Evolutionary conservation across 805 yeast genomes (phyloP).

Genomic region (Pichia eremophila): DNA sequence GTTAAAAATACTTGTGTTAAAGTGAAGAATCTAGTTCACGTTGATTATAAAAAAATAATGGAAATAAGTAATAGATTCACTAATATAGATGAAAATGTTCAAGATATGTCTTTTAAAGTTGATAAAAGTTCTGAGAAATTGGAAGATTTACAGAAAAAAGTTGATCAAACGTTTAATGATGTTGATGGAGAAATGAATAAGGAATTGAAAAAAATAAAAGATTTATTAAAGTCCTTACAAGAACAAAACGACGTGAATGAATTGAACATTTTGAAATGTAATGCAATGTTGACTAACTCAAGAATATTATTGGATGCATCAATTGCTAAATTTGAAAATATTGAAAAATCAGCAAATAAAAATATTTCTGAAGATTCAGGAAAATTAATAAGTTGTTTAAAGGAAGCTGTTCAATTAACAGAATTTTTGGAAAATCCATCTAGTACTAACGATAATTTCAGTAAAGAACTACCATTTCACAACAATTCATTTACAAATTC

Average conservation of each 20-base stretch:
- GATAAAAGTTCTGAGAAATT: neutral
- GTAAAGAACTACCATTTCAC: conserved; percentile 7
- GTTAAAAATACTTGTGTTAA: conserved; percentile 1
- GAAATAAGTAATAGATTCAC: neutral
- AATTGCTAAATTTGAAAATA: conserved; percentile 18
- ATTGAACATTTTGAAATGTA: conserved; percentile 20
- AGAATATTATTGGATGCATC: conserved; percentile 23
- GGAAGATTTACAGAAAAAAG: neutral
- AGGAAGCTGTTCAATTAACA: conserved; percentile 12
- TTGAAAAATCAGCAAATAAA: conserved; percentile 4
- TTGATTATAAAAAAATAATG: neutral
- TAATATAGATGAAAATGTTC: neutral
- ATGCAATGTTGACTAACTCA: conserved; percentile 17
- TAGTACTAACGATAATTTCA: neutral
- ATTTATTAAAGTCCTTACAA: conserved; percentile 3
- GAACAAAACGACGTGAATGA: conserved; percentile 7
- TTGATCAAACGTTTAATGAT: neutral
- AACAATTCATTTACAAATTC: conserved; percentile 8
- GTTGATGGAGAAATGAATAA: neutral
- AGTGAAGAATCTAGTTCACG: conserved; percentile 1
- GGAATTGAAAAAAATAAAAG: conserved; percentile 1
- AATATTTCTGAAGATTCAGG: neutral
- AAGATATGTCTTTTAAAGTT: neutral
- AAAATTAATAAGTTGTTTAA: conserved; percentile 13
- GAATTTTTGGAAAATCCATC: neutral